These are phyloP conservation scores for Pseudogymnoascus sp. DNA, from an alignment of 2,329 filamentous ascomycete genomes.

Conservation along the genomic window DNA sequence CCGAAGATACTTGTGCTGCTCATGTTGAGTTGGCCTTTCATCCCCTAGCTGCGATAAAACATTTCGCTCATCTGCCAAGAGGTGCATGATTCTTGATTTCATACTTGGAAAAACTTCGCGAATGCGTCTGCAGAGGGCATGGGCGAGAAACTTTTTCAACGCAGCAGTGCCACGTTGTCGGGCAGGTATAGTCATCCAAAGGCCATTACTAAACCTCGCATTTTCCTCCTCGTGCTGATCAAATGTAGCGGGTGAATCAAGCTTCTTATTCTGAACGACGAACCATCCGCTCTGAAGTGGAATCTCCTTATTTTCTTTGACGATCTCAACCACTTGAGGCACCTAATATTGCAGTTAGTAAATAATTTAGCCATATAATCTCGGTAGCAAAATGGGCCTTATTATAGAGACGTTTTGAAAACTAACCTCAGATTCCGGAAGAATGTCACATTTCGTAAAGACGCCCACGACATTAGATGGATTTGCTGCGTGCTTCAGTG, in stretches of 20 bases:
- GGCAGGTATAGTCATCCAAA: conserved; percentile 26
- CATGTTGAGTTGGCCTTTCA: conserved; percentile 20
- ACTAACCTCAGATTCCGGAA: no score
- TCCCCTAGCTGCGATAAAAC: conserved; percentile 23
- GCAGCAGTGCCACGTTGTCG: conserved; percentile 26
- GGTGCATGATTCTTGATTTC: conserved; percentile 19
- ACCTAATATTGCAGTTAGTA: no score
- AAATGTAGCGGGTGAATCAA: conserved; percentile 21
- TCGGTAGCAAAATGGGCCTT: no score
- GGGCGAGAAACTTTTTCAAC: conserved; percentile 27
- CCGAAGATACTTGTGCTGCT: conserved; percentile 25
- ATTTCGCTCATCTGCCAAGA: conserved; percentile 17
- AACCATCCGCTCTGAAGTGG: conserved; percentile 30
- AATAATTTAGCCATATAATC: no score
- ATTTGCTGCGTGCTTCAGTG: conserved; percentile 24
- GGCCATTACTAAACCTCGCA: conserved; percentile 24
- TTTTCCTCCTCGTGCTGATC: conserved; percentile 26
- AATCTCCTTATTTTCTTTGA: conserved; percentile 15
- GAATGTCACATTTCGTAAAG: conserved; percentile 36
- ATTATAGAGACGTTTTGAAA: no score
- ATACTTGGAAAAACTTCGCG: conserved; percentile 23
- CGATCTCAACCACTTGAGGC: conserved; percentile 15
- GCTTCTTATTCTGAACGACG: conserved; percentile 31
- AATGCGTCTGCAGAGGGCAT: conserved; percentile 24
- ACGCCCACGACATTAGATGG: conserved; percentile 32